A percentile compares a stretch with the other conserved stretches of the same genome.
These are phyloP conservation scores for Populus hybrid DNA, from an alignment of 441 rosid genomes.

Conservation along the genomic window DNA sequence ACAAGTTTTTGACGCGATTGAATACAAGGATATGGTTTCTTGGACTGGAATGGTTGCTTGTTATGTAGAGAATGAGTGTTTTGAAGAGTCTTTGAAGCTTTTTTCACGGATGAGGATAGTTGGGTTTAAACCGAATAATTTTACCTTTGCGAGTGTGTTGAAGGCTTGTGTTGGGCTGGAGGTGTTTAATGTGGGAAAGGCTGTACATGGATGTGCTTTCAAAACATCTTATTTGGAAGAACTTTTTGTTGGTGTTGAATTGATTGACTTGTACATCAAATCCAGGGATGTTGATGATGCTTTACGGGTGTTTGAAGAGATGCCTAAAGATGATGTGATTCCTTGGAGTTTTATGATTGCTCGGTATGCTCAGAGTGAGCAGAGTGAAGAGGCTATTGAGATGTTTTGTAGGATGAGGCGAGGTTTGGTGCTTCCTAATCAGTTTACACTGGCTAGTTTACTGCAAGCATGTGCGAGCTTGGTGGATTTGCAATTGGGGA, in stretches of 20 bases:
- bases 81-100: conserved; percentile 46
- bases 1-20: conserved; percentile 63
- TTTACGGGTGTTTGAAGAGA: conserved; percentile 56
- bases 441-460: conserved; percentile 70
- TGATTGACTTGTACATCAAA: conserved; percentile 71
- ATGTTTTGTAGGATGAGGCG: conserved; percentile 66
- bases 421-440: conserved; percentile 63
- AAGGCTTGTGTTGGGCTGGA: conserved; percentile 73
- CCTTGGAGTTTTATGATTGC: conserved; percentile 96
- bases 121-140: conserved; percentile 68
- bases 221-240: conserved; percentile 60
- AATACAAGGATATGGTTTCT: conserved; percentile 63
- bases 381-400: conserved; percentile 52
- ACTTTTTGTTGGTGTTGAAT: conserved; percentile 54
- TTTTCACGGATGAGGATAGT: conserved; percentile 56
- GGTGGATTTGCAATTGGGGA: conserved; percentile 48
- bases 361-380: conserved; percentile 60
- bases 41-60: conserved; percentile 86
- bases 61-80: conserved; percentile 62
- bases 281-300: conserved; percentile 43
- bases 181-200: conserved; percentile 44
- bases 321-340: conserved; percentile 69
- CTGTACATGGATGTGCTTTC: conserved; percentile 62
- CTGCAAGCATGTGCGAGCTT: conserved; percentile 69
- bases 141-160: conserved; percentile 60